Evolutionary conservation across 169 alveolate genomes (phyloP), one percentile per base, ranked within the genome.

Genomic region (Eimeria necatrix): DNA sequence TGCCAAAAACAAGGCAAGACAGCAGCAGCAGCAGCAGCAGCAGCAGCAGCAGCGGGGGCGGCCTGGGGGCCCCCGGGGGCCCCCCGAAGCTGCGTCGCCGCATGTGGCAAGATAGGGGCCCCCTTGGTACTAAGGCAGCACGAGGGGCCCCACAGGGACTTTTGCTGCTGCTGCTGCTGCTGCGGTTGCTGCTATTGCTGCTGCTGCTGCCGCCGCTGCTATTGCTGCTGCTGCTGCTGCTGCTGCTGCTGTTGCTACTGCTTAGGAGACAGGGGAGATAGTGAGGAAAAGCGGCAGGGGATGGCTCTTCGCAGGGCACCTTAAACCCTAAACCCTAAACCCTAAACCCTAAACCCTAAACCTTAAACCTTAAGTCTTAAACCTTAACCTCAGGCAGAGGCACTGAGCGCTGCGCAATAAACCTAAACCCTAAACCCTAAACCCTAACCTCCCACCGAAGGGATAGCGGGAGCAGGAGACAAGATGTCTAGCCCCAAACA

Each of bases 161-260:
- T n/a, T n/a, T n/a, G n/a, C n/a, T n/a, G n/a, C n/a, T n/a, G n/a
- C n/a, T n/a, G n/a, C n/a, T n/a, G n/a, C n/a, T n/a, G n/a, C n/a
- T n/a, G n/a, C n/a, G n/a, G n/a, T n/a, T n/a, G n/a, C n/a, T n/a
- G n/a, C n/a, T n/a, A n/a, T 18, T 18, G n/a, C 73, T 18, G 73
- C 73, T 18, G 73, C 73, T 18, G 73, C 73, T 18, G 73, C 73
- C 12, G n/a, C 12, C 24, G 73, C 73, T 61, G 12, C 73, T 61
- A 61, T 61, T 7, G n/a, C 73, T 24, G 6, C 73, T 61, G 12
- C 73, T 4, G 6, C 12, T 61, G 73, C n/a, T 52, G 89, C 59
- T 32, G 56, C 92, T 4, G 81, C 92, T 46, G 53, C 92, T 32
- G 78, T 60, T 60, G 56, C 60, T 78, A 24, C 56, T 2, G 92